phyloP scores from a whole-genome alignment of 75 land plant species.

The Sequoia sempervirens region DNA sequence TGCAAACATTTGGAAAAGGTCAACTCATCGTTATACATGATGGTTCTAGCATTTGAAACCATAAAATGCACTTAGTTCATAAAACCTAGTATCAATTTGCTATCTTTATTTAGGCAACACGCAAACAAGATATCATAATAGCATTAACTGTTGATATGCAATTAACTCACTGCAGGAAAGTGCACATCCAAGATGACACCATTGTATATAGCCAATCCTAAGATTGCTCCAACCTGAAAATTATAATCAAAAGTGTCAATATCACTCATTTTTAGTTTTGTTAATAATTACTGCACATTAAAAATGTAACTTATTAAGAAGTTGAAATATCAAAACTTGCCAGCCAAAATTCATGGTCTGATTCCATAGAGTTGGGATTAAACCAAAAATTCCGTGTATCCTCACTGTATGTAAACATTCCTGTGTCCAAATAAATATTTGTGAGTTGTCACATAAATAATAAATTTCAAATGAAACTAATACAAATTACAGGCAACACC shows the following conservation, averaged over 20 bases:
- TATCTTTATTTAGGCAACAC: background rate
- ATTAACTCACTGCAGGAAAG: constrained; percentile 26
- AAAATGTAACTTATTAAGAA: background rate
- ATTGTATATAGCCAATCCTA: constrained; percentile 43
- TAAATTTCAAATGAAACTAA: background rate
- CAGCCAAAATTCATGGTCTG: constrained; percentile 41
- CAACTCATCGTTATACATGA: background rate
- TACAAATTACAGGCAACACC: background rate
- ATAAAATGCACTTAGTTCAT: background rate
- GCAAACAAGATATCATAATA: background rate
- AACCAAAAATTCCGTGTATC: constrained; percentile 50
- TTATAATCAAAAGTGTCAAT: background rate
- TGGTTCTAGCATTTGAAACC: background rate
- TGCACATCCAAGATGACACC: constrained; percentile 47
- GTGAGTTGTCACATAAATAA: background rate
- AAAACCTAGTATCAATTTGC: background rate
- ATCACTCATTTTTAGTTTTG: background rate
- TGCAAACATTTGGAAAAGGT: background rate
- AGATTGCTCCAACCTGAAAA: constrained; percentile 29
- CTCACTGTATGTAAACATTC: constrained; percentile 40
- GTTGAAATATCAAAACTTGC: constrained; percentile 1
- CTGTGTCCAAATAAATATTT: constrained; percentile 13
- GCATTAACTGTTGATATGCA: background rate
- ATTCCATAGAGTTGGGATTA: constrained; percentile 42
- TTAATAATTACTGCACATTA: background rate